These are phyloP conservation scores for Lachancea waltii DNA, from an alignment of 805 yeast species.

Conservation along the genomic window DNA sequence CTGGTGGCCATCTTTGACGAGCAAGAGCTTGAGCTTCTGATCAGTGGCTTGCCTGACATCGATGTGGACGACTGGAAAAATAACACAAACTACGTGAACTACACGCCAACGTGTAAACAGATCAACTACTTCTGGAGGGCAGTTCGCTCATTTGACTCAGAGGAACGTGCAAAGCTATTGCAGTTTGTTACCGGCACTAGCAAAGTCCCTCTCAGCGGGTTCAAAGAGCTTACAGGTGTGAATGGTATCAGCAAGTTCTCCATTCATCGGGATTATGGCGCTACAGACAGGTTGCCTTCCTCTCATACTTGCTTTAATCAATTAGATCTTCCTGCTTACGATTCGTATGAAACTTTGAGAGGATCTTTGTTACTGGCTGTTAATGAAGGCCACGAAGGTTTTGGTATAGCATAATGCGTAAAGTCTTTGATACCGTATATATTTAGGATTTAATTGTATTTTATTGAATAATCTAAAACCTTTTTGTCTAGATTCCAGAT, in stretches of 20 bases:
- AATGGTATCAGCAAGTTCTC: constrained; percentile 80
- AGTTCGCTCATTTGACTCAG: constrained; percentile 86
- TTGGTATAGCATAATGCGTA: constrained; percentile 46
- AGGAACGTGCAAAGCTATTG: constrained; percentile 86
- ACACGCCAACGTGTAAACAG: constrained; percentile 75
- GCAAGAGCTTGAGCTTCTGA: constrained; percentile 85
- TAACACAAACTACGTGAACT: constrained; percentile 75
- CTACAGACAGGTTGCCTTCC: constrained; percentile 81
- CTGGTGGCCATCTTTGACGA: constrained; percentile 85
- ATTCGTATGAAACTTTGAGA: constrained; percentile 76
- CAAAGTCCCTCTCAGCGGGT: constrained; percentile 92
- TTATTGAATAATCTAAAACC: no score
- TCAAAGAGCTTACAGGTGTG: constrained; percentile 82
- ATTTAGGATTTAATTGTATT: no score
- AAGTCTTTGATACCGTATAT: not conserved
- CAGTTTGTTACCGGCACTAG: constrained; percentile 98
- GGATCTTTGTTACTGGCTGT: constrained; percentile 77
- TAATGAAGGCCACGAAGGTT: constrained; percentile 94
- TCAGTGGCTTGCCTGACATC: constrained; percentile 93
- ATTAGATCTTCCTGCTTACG: constrained; percentile 88
- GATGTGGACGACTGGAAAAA: constrained; percentile 95
- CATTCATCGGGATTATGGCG: constrained; percentile 83
- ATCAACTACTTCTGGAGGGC: constrained; percentile 98
- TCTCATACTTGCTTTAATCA: constrained; percentile 98
- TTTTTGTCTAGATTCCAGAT: no score